These are phyloP conservation scores for Aspergillus homomorphus DNA, from an alignment of 495 filamentous ascomycete genomes.

Conservation along the genomic window DNA sequence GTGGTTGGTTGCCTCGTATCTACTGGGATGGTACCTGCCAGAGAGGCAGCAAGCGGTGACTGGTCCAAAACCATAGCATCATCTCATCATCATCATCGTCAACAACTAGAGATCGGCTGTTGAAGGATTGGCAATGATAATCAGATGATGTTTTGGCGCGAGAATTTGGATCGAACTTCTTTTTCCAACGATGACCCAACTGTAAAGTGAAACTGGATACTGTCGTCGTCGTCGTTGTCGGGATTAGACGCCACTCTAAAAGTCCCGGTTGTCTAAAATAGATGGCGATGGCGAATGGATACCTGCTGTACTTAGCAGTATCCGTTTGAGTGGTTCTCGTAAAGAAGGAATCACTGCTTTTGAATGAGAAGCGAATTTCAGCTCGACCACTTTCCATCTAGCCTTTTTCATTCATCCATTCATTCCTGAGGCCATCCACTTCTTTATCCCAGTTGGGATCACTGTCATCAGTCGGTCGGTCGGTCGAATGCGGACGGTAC, in stretches of 20 bases:
- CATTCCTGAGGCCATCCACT: neutral
- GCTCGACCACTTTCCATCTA: no score
- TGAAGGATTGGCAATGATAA: neutral
- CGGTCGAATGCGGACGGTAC: neutral
- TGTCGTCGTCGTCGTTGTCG: neutral
- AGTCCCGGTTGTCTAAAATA: no score
- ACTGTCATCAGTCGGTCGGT: no score
- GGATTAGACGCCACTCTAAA: neutral
- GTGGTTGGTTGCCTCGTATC: no score
- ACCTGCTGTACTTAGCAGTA: neutral
- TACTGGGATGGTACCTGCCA: no score
- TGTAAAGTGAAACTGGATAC: no score
- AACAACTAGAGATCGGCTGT: neutral
- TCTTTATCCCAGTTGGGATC: neutral
- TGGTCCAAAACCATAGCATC: conserved; percentile 4
- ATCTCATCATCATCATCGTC: conserved; percentile 1
- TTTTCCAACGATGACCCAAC: no score
- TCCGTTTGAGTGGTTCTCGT: no score
- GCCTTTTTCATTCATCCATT: neutral
- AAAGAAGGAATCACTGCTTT: no score
- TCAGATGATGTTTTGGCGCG: neutral
- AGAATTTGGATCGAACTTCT: no score
- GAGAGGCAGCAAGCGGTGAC: neutral
- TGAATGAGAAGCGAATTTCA: no score
- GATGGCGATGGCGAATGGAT: no score